Percentiles rank a stretch among this genome's conserved stretches.
phyloP scores from a whole-genome alignment of 2,329 filamentous ascomycete genomes.

The Tolypocladium ovalisporum region DNA sequence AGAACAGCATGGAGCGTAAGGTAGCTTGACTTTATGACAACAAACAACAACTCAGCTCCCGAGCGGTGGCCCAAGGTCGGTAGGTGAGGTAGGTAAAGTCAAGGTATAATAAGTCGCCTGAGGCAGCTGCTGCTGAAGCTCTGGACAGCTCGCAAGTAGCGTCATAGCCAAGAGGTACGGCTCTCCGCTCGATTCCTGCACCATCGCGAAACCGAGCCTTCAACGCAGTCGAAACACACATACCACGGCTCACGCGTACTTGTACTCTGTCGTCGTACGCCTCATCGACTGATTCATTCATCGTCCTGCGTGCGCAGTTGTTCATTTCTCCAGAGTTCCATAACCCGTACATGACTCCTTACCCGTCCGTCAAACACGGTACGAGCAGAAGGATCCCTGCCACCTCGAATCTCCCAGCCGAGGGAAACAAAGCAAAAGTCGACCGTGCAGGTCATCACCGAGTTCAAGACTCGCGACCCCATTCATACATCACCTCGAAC shows the following conservation, averaged over 20 bases:
- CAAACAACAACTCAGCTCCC: not conserved
- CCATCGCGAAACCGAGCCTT: not conserved
- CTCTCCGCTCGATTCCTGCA: not conserved
- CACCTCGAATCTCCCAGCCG: constrained; percentile 1
- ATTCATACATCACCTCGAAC: not conserved
- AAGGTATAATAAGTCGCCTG: not conserved
- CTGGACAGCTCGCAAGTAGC: not conserved
- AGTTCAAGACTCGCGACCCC: not conserved
- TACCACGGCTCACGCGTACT: not conserved
- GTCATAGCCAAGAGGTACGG: not conserved
- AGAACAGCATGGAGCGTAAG: not conserved
- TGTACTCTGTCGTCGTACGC: not conserved
- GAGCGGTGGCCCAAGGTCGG: not conserved
- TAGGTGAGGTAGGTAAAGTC: not conserved
- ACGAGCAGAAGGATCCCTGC: not conserved
- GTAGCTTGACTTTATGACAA: not conserved
- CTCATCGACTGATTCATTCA: not conserved
- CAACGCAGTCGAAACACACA: not conserved
- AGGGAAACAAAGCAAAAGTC: not conserved
- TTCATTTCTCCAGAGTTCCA: not conserved
- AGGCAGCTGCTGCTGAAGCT: not conserved
- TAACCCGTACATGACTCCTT: not conserved
- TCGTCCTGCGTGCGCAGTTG: not conserved
- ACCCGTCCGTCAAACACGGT: not conserved
- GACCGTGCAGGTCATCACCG: not conserved